phyloP scores from a whole-genome alignment of 495 filamentous ascomycete species.

The Annulohypoxylon moriforme region DNA sequence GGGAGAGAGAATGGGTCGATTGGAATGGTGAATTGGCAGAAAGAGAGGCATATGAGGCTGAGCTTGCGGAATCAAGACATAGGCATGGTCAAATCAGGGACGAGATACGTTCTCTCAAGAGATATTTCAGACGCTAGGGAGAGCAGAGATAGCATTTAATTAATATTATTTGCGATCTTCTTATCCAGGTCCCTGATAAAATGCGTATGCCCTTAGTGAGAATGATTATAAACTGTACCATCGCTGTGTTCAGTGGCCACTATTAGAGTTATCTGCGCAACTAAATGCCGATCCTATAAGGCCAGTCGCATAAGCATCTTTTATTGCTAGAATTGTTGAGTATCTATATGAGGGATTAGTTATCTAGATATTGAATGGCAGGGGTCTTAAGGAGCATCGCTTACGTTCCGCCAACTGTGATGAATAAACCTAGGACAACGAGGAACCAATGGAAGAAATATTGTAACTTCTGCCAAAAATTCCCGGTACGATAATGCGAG shows the following conservation, averaged over 20 bases:
- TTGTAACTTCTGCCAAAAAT: slow-evolving; percentile 13
- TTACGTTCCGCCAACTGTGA: slow-evolving; percentile 54
- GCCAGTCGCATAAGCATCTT: slow-evolving; percentile 53
- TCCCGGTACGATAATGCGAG: slow-evolving; percentile 25
- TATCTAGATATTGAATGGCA: background rate
- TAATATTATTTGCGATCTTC: too few relatives aligned
- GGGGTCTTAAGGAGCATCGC: background rate
- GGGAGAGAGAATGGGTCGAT: background rate
- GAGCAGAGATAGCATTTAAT: background rate
- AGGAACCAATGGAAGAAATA: slow-evolving; percentile 46
- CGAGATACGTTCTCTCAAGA: background rate
- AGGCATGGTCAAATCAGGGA: background rate
- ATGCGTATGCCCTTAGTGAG: too few relatives aligned
- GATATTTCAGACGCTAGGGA: background rate
- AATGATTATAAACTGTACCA: too few relatives aligned
- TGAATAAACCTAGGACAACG: slow-evolving; percentile 53
- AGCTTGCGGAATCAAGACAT: background rate
- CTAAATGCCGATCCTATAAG: slow-evolving; percentile 54
- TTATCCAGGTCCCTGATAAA: too few relatives aligned
- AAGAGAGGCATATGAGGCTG: background rate
- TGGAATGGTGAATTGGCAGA: background rate
- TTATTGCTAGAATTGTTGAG: slow-evolving; percentile 54
- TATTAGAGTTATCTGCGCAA: slow-evolving; percentile 53
- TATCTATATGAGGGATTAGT: slow-evolving; percentile 40
- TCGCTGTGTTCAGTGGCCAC: slow-evolving; percentile 9